Evolutionary conservation across 768 basidiomycete species (phyloP).

Genomic region (Suillus tomentosus): DNA sequence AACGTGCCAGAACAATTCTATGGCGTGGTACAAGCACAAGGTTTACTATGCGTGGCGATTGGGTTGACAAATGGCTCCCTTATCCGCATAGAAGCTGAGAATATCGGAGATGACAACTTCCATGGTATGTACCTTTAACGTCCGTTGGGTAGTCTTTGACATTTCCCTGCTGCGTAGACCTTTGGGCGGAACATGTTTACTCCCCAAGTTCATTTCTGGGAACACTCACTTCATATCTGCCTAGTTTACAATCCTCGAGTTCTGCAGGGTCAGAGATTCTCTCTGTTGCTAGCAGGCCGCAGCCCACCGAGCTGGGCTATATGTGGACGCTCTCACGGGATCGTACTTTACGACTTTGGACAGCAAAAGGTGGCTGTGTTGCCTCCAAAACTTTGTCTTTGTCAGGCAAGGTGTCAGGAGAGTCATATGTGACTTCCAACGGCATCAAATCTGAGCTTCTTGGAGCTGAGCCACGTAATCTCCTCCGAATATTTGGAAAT

Average conservation of each 20-base stretch:
- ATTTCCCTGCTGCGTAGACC: conserved; percentile 46
- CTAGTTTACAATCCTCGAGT: conserved; percentile 47
- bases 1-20: conserved; percentile 44
- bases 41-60: conserved; percentile 65
- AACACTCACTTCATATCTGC: conserved; percentile 66
- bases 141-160: conserved; percentile 11
- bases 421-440: conserved; percentile 24
- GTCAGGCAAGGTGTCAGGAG: conserved; percentile 34
- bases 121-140: conserved; percentile 51
- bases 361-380: conserved; percentile 72
- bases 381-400: conserved; percentile 56
- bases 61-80: conserved; percentile 62
- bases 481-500: conserved; percentile 64
- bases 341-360: conserved; percentile 84
- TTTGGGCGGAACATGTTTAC: conserved; percentile 68
- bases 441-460: conserved; percentile 49
- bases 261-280: conserved; percentile 62
- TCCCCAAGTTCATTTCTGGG: conserved; percentile 69
- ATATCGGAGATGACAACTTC: conserved; percentile 50
- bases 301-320: conserved; percentile 73
- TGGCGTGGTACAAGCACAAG: conserved; percentile 65
- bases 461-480: conserved; percentile 59
- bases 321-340: conserved; percentile 89
- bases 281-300: conserved; percentile 70
- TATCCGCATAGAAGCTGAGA: conserved; percentile 69